These are phyloP conservation scores for Globisporangium cystogenes DNA, from an alignment of 352 stramenopile species.

Conservation along the genomic window DNA sequence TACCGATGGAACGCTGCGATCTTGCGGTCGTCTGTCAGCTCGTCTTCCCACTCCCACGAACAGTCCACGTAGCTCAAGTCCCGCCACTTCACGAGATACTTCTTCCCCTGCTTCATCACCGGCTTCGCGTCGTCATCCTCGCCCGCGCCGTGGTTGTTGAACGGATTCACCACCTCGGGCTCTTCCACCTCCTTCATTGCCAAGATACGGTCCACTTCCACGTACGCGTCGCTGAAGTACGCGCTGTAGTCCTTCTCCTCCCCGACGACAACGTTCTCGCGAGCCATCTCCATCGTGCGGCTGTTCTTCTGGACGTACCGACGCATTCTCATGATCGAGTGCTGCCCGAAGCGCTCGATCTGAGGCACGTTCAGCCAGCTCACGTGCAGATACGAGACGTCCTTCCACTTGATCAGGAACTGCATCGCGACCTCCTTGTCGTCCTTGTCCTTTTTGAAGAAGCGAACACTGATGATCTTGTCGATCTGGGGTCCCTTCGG, in stretches of 20 bases:
- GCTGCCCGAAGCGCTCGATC: conserved; percentile 87
- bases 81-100: conserved; percentile 91
- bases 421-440: conserved; percentile 81
- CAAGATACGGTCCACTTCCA: conserved; percentile 83
- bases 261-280: conserved; percentile 66
- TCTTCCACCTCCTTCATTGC: conserved; percentile 76
- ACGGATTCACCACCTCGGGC: conserved; percentile 66
- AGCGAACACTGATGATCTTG: conserved; percentile 89
- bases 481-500: conserved; percentile 87
- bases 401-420: conserved; percentile 99
- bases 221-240: conserved; percentile 81
- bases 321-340: conserved; percentile 78
- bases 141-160: conserved; percentile 38
- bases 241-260: conserved; percentile 73
- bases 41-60: conserved; percentile 87
- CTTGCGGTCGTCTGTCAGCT: conserved; percentile 87
- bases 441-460: conserved; percentile 47
- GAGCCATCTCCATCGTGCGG: conserved; percentile 65
- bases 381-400: conserved; percentile 96
- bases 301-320: conserved; percentile 87
- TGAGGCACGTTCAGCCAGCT: conserved; percentile 96
- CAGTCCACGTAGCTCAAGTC: conserved; percentile 89
- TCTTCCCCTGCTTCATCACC: conserved; percentile 76
- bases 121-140: conserved; percentile 34
- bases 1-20: conserved; percentile 84